Evolutionary conservation across 306 rosid genomes (phyloP), one percentile per base, ranked within the genome.

Genomic region (Inga laurina): DNA sequence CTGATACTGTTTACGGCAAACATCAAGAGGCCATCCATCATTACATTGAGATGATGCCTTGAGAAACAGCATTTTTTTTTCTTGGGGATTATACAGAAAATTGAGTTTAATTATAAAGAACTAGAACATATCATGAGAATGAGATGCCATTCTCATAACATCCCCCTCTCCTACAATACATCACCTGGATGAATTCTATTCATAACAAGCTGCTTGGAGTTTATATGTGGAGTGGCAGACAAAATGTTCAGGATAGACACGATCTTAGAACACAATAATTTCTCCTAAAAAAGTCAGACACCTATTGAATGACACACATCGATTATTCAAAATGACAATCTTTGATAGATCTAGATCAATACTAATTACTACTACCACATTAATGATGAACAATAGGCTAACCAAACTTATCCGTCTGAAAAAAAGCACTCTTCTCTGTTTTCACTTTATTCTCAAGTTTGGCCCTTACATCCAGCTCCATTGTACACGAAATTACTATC

Each of bases 391-490:
- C 30, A 27, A 27, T 27, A 27, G 30, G 30, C 30, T 27, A 27
- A 27, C 30, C 30, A 27, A 27, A 27, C 30, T 27, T 27, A 27
- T 27, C 30, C 1, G 30, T 27, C 30, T 27, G 30, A 27, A 27
- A 27, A 27, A 27, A 71, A 76, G 34, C 32, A 69, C 21, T 41
- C 48, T 19, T 21, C 77, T 48, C 74, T 61, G 49, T 61, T 71
- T 49, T 16, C 44, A 57, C 44, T 30, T 24, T 75, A 10, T 46
- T 57, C 54, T 46, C 9, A 68, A 74, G 62, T 18, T n/a, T 12
- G 45, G 44, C 46, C 43, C 64, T 32, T 16, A 44, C 35, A 67
- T 71, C 68, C 27, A 72, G 67, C 87, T 57, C 74, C 34, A 48
- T 69, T 76, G 43, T 46, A 49, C 24, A 22, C 41, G 34, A 74